Percentiles rank a stretch among this genome's conserved stretches.
These are phyloP conservation scores for Wallacemonas rigidus DNA, from an alignment of 208 protist species.

Conservation along the genomic window DNA sequence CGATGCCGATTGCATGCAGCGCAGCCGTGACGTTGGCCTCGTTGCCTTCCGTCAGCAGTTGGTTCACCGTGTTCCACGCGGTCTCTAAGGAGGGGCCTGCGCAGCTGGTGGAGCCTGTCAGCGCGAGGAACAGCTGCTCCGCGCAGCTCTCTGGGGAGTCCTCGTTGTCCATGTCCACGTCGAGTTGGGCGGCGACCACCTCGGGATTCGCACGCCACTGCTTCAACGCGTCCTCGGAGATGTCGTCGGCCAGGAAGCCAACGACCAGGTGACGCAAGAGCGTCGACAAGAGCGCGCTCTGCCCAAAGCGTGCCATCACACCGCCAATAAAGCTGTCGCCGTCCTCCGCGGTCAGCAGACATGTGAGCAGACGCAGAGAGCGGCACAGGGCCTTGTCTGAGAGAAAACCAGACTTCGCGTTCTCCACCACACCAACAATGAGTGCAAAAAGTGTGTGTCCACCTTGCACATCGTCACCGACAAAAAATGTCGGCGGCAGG, in stretches of 20 bases:
- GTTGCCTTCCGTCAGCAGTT: conserved; percentile 45
- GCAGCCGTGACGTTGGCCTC: conserved; percentile 55
- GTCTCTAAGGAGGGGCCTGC: conserved; percentile 24
- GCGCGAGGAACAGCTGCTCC: conserved; percentile 75
- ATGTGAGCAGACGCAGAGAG: conserved; percentile 47
- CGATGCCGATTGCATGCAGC: conserved; percentile 84
- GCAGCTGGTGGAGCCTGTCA: conserved; percentile 63
- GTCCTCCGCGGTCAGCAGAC: conserved; percentile 50
- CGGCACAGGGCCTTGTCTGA: conserved; percentile 73
- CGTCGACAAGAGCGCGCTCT: conserved; percentile 18
- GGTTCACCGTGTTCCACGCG: conserved; percentile 60
- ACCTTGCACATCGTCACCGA: neutral
- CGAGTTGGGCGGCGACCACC: conserved; percentile 45
- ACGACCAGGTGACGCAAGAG: conserved; percentile 47
- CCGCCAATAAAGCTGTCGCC: conserved; percentile 40
- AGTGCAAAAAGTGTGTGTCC: conserved; percentile 23
- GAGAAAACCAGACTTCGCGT: conserved; percentile 23
- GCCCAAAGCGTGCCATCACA: conserved; percentile 25
- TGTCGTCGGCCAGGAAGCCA: conserved; percentile 61
- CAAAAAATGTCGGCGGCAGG: conserved; percentile 53
- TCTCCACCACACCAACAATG: conserved; percentile 29
- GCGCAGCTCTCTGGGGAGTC: conserved; percentile 39
- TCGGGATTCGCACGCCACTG: conserved; percentile 63
- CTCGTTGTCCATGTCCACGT: conserved; percentile 61
- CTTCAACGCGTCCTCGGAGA: conserved; percentile 21